These are phyloP conservation scores for Primulina eburnea DNA, from an alignment of 257 asterid species.

Conservation along the genomic window DNA sequence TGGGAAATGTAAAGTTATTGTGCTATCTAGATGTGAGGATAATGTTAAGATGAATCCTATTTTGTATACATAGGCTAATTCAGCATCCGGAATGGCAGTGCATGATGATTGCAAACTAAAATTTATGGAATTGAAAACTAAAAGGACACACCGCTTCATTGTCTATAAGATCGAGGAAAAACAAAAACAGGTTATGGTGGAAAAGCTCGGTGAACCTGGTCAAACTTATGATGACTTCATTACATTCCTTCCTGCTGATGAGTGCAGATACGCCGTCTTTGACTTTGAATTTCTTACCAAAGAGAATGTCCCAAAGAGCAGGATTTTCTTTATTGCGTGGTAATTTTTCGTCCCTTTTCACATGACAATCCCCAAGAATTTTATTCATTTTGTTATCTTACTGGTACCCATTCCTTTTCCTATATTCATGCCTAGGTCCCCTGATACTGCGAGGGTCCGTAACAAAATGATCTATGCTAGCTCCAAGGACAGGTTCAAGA, in stretches of 20 bases:
- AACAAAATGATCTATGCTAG: slow-evolving; percentile 19
- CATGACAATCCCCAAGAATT: neutral
- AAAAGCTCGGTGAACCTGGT: slow-evolving; percentile 13
- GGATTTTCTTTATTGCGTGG: slow-evolving; percentile 17
- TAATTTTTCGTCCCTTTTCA: neutral
- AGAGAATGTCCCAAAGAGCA: slow-evolving; percentile 19
- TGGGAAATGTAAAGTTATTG: no score
- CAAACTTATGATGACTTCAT: slow-evolving; percentile 12
- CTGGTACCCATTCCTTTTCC: neutral
- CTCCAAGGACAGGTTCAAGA: slow-evolving; percentile 21
- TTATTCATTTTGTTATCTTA: neutral
- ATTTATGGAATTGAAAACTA: slow-evolving; percentile 15
- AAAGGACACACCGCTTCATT: slow-evolving; percentile 9
- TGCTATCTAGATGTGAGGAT: neutral
- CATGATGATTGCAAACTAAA: slow-evolving; percentile 12
- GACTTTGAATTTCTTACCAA: slow-evolving; percentile 13
- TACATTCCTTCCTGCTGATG: slow-evolving; percentile 12
- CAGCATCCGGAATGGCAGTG: slow-evolving; percentile 19
- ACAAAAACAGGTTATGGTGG: slow-evolving; percentile 17
- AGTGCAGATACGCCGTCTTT: slow-evolving; percentile 8
- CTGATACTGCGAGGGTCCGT: slow-evolving; percentile 8
- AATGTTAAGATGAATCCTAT: neutral
- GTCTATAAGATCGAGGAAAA: slow-evolving; percentile 11
- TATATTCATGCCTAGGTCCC: neutral
- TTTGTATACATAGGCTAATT: slow-evolving; percentile 1